These are phyloP conservation scores for Hemileccinum rubropunctum DNA, from an alignment of 768 basidiomycete genomes.

Conservation along the genomic window DNA sequence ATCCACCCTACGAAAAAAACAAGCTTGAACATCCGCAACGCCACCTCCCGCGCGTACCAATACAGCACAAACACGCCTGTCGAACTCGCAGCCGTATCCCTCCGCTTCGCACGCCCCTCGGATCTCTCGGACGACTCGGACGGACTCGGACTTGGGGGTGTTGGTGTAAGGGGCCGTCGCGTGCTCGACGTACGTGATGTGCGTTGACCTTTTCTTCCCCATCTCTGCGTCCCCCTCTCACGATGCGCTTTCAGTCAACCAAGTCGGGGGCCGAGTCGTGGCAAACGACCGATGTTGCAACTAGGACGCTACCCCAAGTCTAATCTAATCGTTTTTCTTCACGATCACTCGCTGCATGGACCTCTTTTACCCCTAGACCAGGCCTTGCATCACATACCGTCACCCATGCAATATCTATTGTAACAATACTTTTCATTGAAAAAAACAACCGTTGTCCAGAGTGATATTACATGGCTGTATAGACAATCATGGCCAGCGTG, in stretches of 20 bases:
- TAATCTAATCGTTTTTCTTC: background rate
- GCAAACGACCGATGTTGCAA: constrained; percentile 10
- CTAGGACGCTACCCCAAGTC: background rate
- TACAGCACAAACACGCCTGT: background rate
- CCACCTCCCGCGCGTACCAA: constrained; percentile 14
- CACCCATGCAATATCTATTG: background rate
- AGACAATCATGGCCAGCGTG: constrained; percentile 14
- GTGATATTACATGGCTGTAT: constrained; percentile 26
- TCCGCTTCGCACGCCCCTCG: constrained; percentile 24
- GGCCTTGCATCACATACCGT: background rate
- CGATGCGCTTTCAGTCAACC: background rate
- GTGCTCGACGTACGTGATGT: background rate
- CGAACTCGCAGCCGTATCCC: constrained; percentile 18
- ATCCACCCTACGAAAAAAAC: background rate
- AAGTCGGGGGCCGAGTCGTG: constrained; percentile 18
- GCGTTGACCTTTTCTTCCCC: background rate
- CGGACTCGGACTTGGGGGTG: background rate
- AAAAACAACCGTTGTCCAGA: constrained; percentile 6
- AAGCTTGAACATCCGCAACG: constrained; percentile 27
- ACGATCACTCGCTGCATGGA: background rate
- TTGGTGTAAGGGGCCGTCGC: background rate
- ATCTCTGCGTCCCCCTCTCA: background rate
- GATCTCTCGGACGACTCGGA: constrained; percentile 4
- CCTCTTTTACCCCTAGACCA: background rate
- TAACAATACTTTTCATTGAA: constrained; percentile 10